These are phyloP conservation scores for Filobasidium wieringae DNA, from an alignment of 768 basidiomycete genomes.

Conservation along the genomic window DNA sequence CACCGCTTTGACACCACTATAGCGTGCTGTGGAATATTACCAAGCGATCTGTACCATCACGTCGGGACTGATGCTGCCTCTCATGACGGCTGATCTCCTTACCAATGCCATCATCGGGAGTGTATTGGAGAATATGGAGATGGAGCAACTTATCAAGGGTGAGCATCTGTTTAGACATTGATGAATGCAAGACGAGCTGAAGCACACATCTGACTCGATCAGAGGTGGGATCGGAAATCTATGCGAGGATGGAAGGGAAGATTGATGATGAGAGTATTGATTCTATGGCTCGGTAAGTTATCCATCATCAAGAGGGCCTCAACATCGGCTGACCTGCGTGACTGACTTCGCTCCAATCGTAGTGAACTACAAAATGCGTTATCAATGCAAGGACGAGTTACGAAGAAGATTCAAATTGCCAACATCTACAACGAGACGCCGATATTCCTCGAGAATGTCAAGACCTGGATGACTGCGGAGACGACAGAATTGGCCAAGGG, in stretches of 20 bases:
- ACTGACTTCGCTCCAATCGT: background rate
- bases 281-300: slow-evolving; percentile 62
- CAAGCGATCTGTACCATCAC: slow-evolving; percentile 84
- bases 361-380: slow-evolving; percentile 80
- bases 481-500: slow-evolving; percentile 63
- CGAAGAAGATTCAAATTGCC: slow-evolving; percentile 90
- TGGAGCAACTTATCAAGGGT: slow-evolving; percentile 79
- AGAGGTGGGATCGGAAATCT: slow-evolving; percentile 89
- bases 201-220: background rate
- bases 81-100: slow-evolving; percentile 87
- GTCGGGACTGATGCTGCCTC: slow-evolving; percentile 87
- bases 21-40: slow-evolving; percentile 59
- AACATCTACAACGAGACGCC: slow-evolving; percentile 88
- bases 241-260: slow-evolving; percentile 61
- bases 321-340: background rate
- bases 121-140: slow-evolving; percentile 93
- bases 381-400: slow-evolving; percentile 82
- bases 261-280: slow-evolving; percentile 92
- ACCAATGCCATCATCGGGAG: slow-evolving; percentile 89
- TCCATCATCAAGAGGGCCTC: background rate
- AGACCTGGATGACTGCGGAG: slow-evolving; percentile 63
- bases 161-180: background rate
- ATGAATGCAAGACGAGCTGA: background rate
- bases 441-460: slow-evolving; percentile 79
- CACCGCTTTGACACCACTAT: too few relatives aligned